These are phyloP conservation scores for Suillus decipiens DNA, from an alignment of 768 basidiomycete genomes.

Conservation along the genomic window DNA sequence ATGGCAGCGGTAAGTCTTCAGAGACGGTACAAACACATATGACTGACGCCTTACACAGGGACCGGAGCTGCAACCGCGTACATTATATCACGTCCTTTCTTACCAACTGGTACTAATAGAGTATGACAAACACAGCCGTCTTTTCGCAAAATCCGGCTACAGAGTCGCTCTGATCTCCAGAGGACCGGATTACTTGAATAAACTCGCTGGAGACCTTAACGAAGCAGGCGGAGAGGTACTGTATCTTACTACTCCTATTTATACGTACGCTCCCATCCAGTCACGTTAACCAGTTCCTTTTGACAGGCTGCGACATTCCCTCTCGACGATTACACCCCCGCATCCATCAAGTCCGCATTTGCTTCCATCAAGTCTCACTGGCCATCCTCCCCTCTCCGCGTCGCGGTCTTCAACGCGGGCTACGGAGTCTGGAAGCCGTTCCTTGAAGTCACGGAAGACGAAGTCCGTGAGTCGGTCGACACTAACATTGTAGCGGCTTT, in stretches of 20 bases:
- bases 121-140: conserved; percentile 40
- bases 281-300: background rate
- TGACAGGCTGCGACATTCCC: conserved; percentile 59
- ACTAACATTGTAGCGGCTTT: conserved; percentile 60
- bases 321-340: conserved; percentile 48
- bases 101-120: background rate
- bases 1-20: conserved; percentile 34
- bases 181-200: conserved; percentile 50
- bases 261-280: background rate
- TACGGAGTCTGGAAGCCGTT: conserved; percentile 65
- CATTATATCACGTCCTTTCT: conserved; percentile 20
- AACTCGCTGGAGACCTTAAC: conserved; percentile 56
- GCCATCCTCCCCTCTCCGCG: conserved; percentile 53
- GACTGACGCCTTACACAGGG: conserved; percentile 31
- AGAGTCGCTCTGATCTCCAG: conserved; percentile 67
- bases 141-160: conserved; percentile 65
- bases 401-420: conserved; percentile 65
- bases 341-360: conserved; percentile 54
- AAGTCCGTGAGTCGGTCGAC: conserved; percentile 52
- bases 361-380: conserved; percentile 45
- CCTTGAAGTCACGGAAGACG: conserved; percentile 60
- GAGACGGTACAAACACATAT: background rate
- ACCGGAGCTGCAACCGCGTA: conserved; percentile 65
- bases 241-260: background rate
- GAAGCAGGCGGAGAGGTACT: conserved; percentile 57